A percentile compares a stretch with the other conserved stretches of the same genome.
Conservation (phyloP, 805 yeast species). For the Peterozyma toletana region DNA sequence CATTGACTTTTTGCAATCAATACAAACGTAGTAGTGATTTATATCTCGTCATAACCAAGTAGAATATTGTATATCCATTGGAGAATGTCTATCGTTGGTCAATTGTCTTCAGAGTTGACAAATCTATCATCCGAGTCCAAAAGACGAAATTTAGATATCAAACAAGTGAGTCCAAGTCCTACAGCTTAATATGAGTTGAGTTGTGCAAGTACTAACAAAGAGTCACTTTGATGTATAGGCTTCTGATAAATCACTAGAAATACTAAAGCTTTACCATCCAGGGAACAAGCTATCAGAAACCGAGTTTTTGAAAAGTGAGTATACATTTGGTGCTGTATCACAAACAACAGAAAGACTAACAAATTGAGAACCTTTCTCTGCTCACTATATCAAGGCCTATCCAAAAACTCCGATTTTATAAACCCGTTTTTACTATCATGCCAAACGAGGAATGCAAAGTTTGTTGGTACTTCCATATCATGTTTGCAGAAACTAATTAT, state of each 20-base stretch:
- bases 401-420: constrained; percentile 45
- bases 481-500: constrained; percentile 57
- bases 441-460: constrained; percentile 65
- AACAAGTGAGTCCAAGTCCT: constrained; percentile 32
- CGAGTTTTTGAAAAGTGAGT: constrained; percentile 18
- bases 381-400: constrained; percentile 18
- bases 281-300: constrained; percentile 19
- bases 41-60: no score
- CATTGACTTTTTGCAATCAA: no score
- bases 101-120: constrained; percentile 50
- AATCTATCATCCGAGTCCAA: constrained; percentile 61
- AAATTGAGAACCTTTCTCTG: neutral
- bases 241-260: constrained; percentile 42
- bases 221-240: constrained; percentile 16
- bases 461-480: constrained; percentile 66
- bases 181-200: constrained; percentile 4
- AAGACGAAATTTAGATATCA: constrained; percentile 64
- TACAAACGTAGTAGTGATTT: no score
- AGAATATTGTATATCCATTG: no score
- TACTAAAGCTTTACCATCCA: constrained; percentile 26
- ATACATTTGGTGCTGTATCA: neutral
- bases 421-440: constrained; percentile 71
- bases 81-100: constrained; percentile 14
- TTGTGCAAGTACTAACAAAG: neutral
- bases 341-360: neutral